Percentiles rank a stretch among this genome's conserved stretches.
These are phyloP conservation scores for Corymbia citriodora DNA, from an alignment of 441 rosid genomes.

Conservation along the genomic window DNA sequence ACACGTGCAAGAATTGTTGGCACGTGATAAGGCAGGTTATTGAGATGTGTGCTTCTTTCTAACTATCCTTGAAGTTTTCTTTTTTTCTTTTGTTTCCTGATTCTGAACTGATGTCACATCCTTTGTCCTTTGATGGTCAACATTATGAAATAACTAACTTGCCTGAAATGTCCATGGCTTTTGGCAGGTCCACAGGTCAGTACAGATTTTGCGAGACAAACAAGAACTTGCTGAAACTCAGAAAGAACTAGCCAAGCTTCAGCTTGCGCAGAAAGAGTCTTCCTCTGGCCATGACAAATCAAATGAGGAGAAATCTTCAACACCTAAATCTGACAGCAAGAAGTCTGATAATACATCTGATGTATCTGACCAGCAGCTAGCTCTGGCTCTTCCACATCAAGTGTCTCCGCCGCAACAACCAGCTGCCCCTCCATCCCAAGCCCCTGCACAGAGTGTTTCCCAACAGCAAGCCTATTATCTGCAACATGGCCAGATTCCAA, in stretches of 20 bases:
- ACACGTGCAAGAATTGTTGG: background rate
- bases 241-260: constrained; percentile 2
- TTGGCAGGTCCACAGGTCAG: constrained; percentile 1
- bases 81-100: background rate
- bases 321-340: background rate
- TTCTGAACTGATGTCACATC: background rate
- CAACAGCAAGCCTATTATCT: constrained; percentile 1
- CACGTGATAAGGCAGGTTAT: background rate
- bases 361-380: background rate
- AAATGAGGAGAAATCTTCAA: background rate
- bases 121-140: background rate
- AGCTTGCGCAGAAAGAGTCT: background rate
- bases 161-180: background rate
- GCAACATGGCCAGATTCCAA: constrained; percentile 30
- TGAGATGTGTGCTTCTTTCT: background rate
- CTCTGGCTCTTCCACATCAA: constrained; percentile 4
- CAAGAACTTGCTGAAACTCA: constrained; percentile 1
- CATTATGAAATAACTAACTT: background rate
- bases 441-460: background rate
- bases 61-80: background rate
- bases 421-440: background rate
- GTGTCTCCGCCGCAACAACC: background rate
- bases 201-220: background rate
- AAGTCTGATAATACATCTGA: background rate
- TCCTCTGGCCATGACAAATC: background rate